phyloP scores from a whole-genome alignment of 208 protist genomes.

The Leishmania gerbilli region DNA sequence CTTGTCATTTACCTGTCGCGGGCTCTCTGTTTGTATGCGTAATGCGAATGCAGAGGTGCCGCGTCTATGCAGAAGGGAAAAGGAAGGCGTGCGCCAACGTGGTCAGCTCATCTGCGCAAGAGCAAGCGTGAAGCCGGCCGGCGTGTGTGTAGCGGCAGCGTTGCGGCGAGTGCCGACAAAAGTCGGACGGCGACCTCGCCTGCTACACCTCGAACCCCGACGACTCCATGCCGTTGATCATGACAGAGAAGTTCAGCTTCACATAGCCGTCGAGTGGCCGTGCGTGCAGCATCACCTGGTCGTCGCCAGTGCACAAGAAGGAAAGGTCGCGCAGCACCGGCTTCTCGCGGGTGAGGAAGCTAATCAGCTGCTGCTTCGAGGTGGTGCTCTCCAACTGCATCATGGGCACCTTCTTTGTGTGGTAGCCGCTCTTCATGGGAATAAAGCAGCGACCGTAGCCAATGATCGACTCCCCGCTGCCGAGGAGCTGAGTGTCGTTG shows the following conservation, averaged over 20 bases:
- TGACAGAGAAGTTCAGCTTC: slow-evolving; percentile 66
- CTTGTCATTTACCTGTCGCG: background rate
- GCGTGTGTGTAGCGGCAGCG: background rate
- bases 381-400: slow-evolving; percentile 81
- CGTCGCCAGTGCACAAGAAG: slow-evolving; percentile 81
- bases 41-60: background rate
- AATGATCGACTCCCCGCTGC: slow-evolving; percentile 56
- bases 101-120: background rate
- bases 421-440: slow-evolving; percentile 66
- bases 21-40: too few relatives aligned
- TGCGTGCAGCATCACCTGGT: slow-evolving; percentile 72
- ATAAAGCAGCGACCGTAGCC: slow-evolving; percentile 86
- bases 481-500: slow-evolving; percentile 41
- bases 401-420: slow-evolving; percentile 56
- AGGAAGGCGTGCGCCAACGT: background rate
- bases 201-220: slow-evolving; percentile 65
- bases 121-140: background rate
- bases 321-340: slow-evolving; percentile 77
- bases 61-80: background rate
- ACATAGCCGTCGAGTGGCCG: slow-evolving; percentile 65
- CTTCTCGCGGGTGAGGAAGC: slow-evolving; percentile 53
- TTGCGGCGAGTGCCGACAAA: background rate
- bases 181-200: too few relatives aligned
- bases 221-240: slow-evolving; percentile 71
- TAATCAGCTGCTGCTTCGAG: slow-evolving; percentile 59